Base-by-base conservation (phyloP, 2,329 filamentous ascomycete species). In the Kalmusia sp. region DNA sequence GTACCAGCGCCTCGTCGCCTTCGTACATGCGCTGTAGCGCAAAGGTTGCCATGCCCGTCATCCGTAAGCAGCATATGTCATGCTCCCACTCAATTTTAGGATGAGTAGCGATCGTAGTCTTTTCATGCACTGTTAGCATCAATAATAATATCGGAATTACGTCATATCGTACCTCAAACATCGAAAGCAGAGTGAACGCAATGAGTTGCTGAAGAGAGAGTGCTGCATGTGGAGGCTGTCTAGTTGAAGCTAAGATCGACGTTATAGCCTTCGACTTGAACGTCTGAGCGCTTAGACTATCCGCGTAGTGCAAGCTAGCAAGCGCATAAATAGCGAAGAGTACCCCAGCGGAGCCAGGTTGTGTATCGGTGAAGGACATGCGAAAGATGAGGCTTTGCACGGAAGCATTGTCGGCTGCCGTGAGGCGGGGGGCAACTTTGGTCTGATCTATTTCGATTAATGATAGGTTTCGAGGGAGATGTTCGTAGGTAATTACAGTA, bases 311-410 rank as follows among this genome's bases (percentile, higher is more conserved):
- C 4, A 61, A 19, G 24, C 49, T 47, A 33, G 55, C 21, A 14
- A 62, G 24, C 12, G 59, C 59, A 33, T 21, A 59, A 8, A 59
- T 54, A 25, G 52, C 47, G 22, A 52, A 57, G 7, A 54, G 37
- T 11, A 62, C 47, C 6, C 52, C 59, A 28, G 14, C 27, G 25
- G 59, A 51, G 14, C 54, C 44, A 3, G 37, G 28, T 14, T 57
- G 49, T 4, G 17, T 28, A 30, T 58, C 57, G 6, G 35, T 40
- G 28, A 60, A 58, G 15, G 52, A 40, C 51, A 60, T 60, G 12
- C 54, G 45, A 28, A 58, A 15, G 14, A 58, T 34, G 2, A 60
- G 30, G 28, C 33, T 45, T 33, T 43, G 51, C n/a, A 59, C 21
- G 15, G 15, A 33, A 9, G 39, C 22, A 35, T 52, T 46, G 25